Conservation (phyloP, 306 rosid species). For the Sechiopsis laciniata region DNA sequence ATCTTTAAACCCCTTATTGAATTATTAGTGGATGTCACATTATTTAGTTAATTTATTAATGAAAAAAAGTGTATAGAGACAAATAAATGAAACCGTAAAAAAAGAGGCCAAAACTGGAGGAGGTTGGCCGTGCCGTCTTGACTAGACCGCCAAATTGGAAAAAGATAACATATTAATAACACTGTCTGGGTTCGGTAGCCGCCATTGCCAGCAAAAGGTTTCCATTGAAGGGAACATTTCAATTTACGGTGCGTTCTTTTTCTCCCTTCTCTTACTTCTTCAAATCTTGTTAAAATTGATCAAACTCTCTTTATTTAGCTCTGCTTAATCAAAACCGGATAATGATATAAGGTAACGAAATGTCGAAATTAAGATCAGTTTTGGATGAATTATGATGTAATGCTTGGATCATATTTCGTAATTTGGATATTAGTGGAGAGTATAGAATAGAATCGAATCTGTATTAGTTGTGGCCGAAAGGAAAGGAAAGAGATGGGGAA, state of each 20-base stretch:
- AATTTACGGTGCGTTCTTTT: neutral
- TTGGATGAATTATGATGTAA: constrained; percentile 12
- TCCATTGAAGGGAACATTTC: too few species aligned
- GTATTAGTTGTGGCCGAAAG: constrained; percentile 7
- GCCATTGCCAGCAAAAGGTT: too few species aligned
- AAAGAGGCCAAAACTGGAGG: too few species aligned
- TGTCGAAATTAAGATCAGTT: neutral
- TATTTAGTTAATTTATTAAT: too few species aligned
- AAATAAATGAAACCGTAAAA: too few species aligned
- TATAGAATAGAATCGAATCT: constrained; percentile 21
- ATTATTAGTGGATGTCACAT: too few species aligned
- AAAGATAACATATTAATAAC: too few species aligned
- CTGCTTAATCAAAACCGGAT: neutral
- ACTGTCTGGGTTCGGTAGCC: too few species aligned
- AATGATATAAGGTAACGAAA: neutral
- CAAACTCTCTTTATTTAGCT: constrained; percentile 18
- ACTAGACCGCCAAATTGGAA: too few species aligned
- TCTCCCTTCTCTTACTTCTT: neutral
- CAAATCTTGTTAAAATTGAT: neutral
- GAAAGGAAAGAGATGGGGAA: constrained; percentile 20
- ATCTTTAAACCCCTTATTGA: too few species aligned
- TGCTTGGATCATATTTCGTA: constrained; percentile 5
- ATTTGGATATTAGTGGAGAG: neutral
- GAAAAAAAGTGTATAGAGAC: too few species aligned
- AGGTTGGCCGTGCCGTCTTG: too few species aligned